Evolutionary conservation across 352 stramenopile genomes (phyloP).

Genomic region (Phytophthora tentaculata): DNA sequence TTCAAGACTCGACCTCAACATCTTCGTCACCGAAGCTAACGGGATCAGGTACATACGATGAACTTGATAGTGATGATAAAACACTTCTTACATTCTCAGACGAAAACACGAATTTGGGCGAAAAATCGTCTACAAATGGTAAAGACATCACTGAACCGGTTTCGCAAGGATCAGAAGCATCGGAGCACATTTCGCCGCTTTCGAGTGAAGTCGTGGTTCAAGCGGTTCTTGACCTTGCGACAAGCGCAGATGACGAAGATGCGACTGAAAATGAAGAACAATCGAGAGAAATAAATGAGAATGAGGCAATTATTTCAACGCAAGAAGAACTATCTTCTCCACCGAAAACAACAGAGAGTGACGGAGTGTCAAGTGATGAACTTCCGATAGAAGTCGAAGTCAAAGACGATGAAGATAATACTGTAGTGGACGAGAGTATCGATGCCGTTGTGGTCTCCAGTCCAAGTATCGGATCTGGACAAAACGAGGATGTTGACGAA

Average conservation of each 20-base stretch:
- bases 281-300: background rate
- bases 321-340: background rate
- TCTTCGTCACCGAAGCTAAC: conserved; percentile 7
- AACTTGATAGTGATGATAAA: background rate
- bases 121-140: background rate
- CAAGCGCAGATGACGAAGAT: conserved; percentile 1
- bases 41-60: conserved; percentile 6
- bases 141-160: background rate
- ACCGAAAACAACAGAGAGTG: background rate
- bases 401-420: background rate
- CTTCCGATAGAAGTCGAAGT: background rate
- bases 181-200: background rate
- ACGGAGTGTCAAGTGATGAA: background rate
- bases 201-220: conserved; percentile 26
- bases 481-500: background rate
- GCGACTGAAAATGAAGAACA: background rate
- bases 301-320: background rate
- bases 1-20: conserved; percentile 22
- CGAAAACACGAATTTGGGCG: background rate
- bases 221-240: conserved; percentile 30
- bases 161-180: background rate
- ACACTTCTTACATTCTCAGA: conserved; percentile 14
- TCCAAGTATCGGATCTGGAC: background rate
- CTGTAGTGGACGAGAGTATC: background rate
- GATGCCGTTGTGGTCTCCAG: conserved; percentile 5